Evolutionary conservation across 177 flowering plant species (phyloP).

Genomic region (Tripterygium wilfordii): DNA sequence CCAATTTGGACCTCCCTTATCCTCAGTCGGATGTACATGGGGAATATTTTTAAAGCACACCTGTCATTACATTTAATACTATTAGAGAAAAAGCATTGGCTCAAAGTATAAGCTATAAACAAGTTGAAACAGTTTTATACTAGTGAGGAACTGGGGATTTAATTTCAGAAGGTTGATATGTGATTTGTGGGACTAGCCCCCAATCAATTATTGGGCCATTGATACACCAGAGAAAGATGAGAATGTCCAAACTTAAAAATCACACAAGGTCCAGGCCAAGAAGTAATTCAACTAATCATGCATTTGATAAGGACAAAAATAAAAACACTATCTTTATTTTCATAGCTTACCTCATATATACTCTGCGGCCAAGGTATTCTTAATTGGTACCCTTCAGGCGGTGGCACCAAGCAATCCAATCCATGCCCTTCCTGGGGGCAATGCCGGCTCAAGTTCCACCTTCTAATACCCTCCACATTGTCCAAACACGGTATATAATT

Average conservation of each 20-base stretch:
- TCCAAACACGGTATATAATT: constrained; percentile 57
- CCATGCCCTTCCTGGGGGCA: constrained; percentile 35
- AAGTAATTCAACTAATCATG: too few species aligned
- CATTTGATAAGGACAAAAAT: too few species aligned
- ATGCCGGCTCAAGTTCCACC: constrained; percentile 33
- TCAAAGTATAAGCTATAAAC: too few species aligned
- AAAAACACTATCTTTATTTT: too few species aligned
- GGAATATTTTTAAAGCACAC: constrained; percentile 56
- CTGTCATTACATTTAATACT: constrained; percentile 20
- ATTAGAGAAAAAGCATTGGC: too few species aligned
- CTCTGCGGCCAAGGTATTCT: constrained; percentile 51
- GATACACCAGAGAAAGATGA: too few species aligned
- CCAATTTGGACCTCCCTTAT: constrained; percentile 46
- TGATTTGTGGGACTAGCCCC: too few species aligned
- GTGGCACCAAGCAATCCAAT: constrained; percentile 46
- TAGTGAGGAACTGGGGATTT: too few species aligned
- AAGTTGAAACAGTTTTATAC: not conserved
- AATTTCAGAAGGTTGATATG: too few species aligned
- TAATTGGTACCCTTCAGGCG: constrained; percentile 28
- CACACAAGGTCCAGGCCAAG: too few species aligned
- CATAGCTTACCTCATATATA: constrained; percentile 49
- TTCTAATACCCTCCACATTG: constrained; percentile 33
- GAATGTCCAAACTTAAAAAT: too few species aligned
- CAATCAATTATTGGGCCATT: too few species aligned
- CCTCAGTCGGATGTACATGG: constrained; percentile 31